Conservation (phyloP, 345 rosid species). For the Rhizophora mangle region DNA sequence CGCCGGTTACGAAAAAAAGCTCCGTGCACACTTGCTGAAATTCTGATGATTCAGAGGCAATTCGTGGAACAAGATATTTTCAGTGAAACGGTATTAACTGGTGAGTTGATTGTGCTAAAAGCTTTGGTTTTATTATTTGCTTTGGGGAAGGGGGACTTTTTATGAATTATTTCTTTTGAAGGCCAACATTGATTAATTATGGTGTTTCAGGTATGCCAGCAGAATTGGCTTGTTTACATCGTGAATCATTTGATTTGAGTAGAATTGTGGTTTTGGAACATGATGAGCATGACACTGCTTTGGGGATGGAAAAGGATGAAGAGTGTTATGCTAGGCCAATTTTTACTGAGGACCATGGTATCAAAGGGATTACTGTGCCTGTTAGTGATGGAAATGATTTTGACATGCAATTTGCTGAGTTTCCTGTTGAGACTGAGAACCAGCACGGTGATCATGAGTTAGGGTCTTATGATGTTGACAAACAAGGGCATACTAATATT, state of each 20-base stretch:
- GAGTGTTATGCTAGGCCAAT: constrained; percentile 38
- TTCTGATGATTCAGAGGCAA: constrained; percentile 76
- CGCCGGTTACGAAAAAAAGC: constrained; percentile 97
- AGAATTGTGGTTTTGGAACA: constrained; percentile 47
- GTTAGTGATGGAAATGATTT: constrained; percentile 20
- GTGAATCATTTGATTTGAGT: constrained; percentile 62
- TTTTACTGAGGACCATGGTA: constrained; percentile 35
- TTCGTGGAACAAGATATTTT: constrained; percentile 73
- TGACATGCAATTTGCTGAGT: constrained; percentile 32
- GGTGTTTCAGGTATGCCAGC: constrained; percentile 64
- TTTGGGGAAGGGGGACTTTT: neutral
- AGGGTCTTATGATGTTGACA: constrained; percentile 14
- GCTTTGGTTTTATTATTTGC: neutral
- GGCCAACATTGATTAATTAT: neutral
- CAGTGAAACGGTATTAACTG: constrained; percentile 57
- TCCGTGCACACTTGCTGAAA: constrained; percentile 91
- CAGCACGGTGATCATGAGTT: constrained; percentile 22
- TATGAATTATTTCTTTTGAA: neutral
- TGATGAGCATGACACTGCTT: constrained; percentile 37
- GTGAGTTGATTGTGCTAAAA: constrained; percentile 47
- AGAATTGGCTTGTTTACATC: constrained; percentile 52
- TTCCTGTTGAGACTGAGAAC: constrained; percentile 18
- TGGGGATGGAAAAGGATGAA: constrained; percentile 36
- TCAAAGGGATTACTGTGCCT: constrained; percentile 31
- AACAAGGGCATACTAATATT: constrained; percentile 26